These are phyloP conservation scores for Aspergillus udagawae DNA, from an alignment of 2,329 filamentous ascomycete genomes.

Conservation along the genomic window DNA sequence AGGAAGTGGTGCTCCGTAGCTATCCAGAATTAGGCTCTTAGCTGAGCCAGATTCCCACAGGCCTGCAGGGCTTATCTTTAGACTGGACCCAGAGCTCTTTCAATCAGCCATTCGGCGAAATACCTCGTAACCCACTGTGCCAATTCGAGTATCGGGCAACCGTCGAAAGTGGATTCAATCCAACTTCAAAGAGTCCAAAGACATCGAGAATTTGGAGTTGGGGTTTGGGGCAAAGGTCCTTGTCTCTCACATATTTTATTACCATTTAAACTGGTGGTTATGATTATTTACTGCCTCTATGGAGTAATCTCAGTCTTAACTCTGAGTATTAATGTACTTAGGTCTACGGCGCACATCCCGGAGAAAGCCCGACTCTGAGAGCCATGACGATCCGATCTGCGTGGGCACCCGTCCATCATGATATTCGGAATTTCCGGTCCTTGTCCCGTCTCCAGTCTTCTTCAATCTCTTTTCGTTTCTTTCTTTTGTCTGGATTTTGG, in stretches of 20 bases:
- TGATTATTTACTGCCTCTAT: conserved; percentile 1
- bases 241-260: background rate
- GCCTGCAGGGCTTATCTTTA: background rate
- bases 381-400: conserved; percentile 16
- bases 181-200: background rate
- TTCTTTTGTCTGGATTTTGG: background rate
- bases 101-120: background rate
- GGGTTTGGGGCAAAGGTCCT: background rate
- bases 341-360: background rate
- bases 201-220: background rate
- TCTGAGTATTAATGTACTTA: background rate
- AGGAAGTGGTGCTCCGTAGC: background rate
- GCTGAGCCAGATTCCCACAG: background rate
- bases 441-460: background rate
- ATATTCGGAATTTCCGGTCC: background rate
- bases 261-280: background rate
- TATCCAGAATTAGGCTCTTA: background rate
- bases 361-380: conserved; percentile 5
- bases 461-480: conserved; percentile 1
- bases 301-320: background rate
- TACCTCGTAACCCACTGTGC: background rate
- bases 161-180: background rate
- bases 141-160: background rate
- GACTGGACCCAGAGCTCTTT: background rate
- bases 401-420: background rate